Evolutionary conservation across 495 filamentous ascomycete species (phyloP).

Genomic region (Talaromyces proteolyticus): DNA sequence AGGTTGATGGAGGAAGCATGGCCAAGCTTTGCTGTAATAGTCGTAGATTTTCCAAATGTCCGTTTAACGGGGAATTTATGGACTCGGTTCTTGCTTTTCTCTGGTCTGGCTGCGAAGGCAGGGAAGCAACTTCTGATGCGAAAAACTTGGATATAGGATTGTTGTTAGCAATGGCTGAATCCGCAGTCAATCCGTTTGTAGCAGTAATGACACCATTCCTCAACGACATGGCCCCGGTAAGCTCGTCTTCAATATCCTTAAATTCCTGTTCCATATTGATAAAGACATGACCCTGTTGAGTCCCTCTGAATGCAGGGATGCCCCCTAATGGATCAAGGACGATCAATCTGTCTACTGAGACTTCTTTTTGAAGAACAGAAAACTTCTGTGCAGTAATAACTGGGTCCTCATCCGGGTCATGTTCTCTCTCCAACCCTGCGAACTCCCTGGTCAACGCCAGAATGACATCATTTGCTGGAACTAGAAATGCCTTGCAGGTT

Average conservation of each 20-base stretch:
- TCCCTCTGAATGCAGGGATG: slow-evolving; percentile 64
- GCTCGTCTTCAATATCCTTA: slow-evolving; percentile 53
- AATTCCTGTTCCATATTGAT: slow-evolving; percentile 95
- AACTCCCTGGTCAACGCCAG: slow-evolving; percentile 69
- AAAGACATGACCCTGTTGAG: slow-evolving; percentile 74
- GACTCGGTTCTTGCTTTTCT: neutral
- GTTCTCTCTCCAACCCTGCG: slow-evolving; percentile 43
- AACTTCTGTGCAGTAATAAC: slow-evolving; percentile 36
- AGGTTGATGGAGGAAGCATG: slow-evolving; percentile 79
- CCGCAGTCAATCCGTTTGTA: slow-evolving; percentile 8
- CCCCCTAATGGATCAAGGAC: slow-evolving; percentile 85
- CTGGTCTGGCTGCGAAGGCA: slow-evolving; percentile 6
- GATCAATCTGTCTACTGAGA: slow-evolving; percentile 79
- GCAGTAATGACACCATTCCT: neutral
- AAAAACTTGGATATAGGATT: slow-evolving; percentile 43
- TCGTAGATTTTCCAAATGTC: slow-evolving; percentile 68
- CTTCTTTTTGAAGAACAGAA: slow-evolving; percentile 40
- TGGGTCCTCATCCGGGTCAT: slow-evolving; percentile 42
- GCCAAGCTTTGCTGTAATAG: slow-evolving; percentile 61
- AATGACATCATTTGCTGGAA: slow-evolving; percentile 61
- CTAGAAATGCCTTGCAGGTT: slow-evolving; percentile 45
- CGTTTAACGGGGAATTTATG: slow-evolving; percentile 18
- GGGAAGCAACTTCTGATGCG: slow-evolving; percentile 23
- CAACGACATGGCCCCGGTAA: slow-evolving; percentile 28
- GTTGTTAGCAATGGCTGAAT: slow-evolving; percentile 19